Evolutionary conservation across 1,284 basidiomycete species (phyloP), one percentile per base, ranked within the genome.

Genomic region (Exobasidium rhododendri): DNA sequence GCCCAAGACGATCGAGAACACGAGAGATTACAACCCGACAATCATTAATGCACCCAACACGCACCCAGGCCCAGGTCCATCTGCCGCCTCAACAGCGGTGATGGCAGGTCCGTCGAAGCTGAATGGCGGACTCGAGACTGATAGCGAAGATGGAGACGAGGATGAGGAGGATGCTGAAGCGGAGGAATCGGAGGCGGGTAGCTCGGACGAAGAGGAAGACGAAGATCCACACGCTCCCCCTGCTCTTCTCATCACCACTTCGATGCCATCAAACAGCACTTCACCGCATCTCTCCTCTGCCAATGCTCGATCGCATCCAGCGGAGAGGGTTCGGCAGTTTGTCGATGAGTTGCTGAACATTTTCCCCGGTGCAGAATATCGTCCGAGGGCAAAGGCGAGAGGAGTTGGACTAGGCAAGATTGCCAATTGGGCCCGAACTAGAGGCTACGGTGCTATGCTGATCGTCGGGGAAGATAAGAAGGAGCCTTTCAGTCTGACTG

Each of bases 301-400:
- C 83, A 85, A 46, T 88, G 88, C 80, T 87, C 90, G 78, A 82
- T 85, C 53, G 83, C 86, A 68, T 62, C 77, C 68, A 26, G 73
- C 29, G 80, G 71, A 73, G 56, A 64, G 57, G 22, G 68, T 73
- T 65, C 54, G 86, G 87, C 14, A 84, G 81, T 45, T 79, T 84
- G 13, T 89, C 89, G 35, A 92, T 67, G 94, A 98, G 80, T 82
- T 98, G 10, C 88, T 91, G 30, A 89, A 88, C 4, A 84, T 99
- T 43, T 92, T 98, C 74, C 94, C 96, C 29, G 96, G 96, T 4
- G 91, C 92, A 0, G 92, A 98, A 78, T 92, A 96, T 77, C 88
- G 94, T 54, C 86, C 89, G 63, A 83, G 96, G 61, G 90, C 91
- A 74, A 93, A 92, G 79, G 92, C 92, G 1, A 90, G 91, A 69